Base-by-base conservation (phyloP, 257 asterid species). In the Haberlea rhodopensis region DNA sequence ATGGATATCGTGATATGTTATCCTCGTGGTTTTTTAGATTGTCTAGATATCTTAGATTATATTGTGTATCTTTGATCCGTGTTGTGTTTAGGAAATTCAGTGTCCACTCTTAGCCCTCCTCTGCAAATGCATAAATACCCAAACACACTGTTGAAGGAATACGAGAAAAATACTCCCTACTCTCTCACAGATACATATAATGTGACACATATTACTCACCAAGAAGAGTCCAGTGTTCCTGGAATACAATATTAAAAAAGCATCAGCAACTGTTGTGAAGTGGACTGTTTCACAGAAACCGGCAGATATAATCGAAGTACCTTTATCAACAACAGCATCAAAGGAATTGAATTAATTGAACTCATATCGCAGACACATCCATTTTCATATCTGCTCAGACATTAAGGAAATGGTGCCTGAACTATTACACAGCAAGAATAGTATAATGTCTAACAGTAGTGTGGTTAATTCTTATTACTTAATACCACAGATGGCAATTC, bases 171-270 rank as follows among this genome's bases (percentile, higher is more conserved):
- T 34, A 34, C 10, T 34, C 3, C 45, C 45, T 10, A n/a, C n/a
- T 34, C 15, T 34, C 45, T 10, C 45, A 34, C 18, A 29, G 46
- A 15, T 62, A 60, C 52, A 73, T 40, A 54, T 31, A 61, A 51
- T 49, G 37, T 52, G 22, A 51, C 48, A 24, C 11, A 59, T 57
- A 59, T 16, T 40, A 78, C 94, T 80, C 75, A 85, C 94, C 91
- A 88, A 63, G 65, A 88, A 68, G 96, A 80, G 78, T 88, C 94
- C 80, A 85, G 72, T 65, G 94, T 88, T 43, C 96, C 94, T 88
- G 84, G 67, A 75, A 70, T 70, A n/a, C n/a, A 72, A 71, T 59
- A 62, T 52, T 10, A 55, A 62, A 71, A n/a, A 65, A 79, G 49
- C 67, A 72, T 85, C 75, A 87, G 82, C 72, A 70, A 78, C 46